Base-by-base conservation (phyloP, 805 yeast genomes). In the Ascoidea tarda region DNA sequence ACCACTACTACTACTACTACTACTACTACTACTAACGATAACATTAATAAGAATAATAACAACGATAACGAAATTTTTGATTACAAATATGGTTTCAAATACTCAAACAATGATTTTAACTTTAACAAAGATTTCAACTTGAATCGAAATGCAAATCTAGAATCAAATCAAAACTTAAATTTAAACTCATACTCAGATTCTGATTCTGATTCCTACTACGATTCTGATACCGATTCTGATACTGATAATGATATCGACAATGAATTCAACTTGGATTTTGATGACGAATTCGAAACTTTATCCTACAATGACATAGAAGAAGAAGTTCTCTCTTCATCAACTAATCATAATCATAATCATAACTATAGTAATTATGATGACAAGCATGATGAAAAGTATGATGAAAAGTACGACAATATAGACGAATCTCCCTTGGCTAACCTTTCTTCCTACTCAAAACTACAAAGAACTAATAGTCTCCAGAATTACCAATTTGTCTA, bases 171-270 rank as follows among this genome's bases (percentile, higher is more conserved):
- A 49, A 5, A 31, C 52, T 6, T 6, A 49, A 5, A 50, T 81
- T 1, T 76, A 85, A 5, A 77, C 14, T 38, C 44, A 10, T 14
- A 38, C 14, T 38, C 44, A 38, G 14, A 38, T 4, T 38, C 44
- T 38, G 14, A 38, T 38, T 38, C 44, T 38, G 14, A 38, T 38
- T 38, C 44, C 14, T 10, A 38, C 14, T 8, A 38, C 8, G 44
- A 38, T 38, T 38, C 14, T 38, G 14, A 8, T 38, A 38, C 14
- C 4, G 44, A 38, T 38, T 2, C 14, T 38, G 44, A 38, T 38
- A 38, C 8, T 38, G 44, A 38, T 10, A 38, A 2, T 38, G 44
- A 38, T 38, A 38, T 10, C 14, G 44, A 38, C 2, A 38, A 38
- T 38, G 44, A 38, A 12, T 55, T 52, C 47, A 38, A 55, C 33